A percentile compares a stretch with the other conserved stretches of the same genome.
These are phyloP conservation scores for Penicillium bialowiezense DNA, from an alignment of 495 filamentous ascomycete species.

Conservation along the genomic window DNA sequence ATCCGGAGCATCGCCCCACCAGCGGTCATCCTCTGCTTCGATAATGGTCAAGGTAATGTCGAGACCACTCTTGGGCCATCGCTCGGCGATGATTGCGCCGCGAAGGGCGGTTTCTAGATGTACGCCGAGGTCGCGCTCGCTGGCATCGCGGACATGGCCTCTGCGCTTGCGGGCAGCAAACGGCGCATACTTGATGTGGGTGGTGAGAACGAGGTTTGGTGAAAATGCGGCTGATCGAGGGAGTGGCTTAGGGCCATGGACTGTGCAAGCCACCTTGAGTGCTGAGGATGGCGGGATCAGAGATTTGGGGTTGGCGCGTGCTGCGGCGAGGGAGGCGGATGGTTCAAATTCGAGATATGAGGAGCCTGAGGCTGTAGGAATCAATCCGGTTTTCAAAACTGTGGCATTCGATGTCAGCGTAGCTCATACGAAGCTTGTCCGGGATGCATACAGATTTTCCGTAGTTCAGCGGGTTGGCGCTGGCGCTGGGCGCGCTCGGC, in stretches of 20 bases:
- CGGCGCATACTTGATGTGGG: conserved; percentile 92
- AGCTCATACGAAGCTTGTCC: neutral
- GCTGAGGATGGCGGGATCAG: conserved; percentile 54
- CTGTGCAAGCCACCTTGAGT: conserved; percentile 85
- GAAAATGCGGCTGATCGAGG: conserved; percentile 86
- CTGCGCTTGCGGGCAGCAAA: conserved; percentile 81
- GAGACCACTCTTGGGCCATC: conserved; percentile 95
- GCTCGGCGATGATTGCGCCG: conserved; percentile 83
- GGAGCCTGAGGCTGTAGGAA: conserved; percentile 90
- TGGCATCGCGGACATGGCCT: conserved; percentile 82
- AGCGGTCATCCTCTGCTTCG: conserved; percentile 79
- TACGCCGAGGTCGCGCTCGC: conserved; percentile 83
- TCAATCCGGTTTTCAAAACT: conserved; percentile 91
- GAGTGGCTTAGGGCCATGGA: conserved; percentile 89
- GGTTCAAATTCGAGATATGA: conserved; percentile 86
- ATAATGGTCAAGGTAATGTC: conserved; percentile 90
- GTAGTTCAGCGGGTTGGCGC: conserved; percentile 60
- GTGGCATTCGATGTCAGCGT: conserved; percentile 10
- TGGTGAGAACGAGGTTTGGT: conserved; percentile 84
- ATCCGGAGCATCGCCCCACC: conserved; percentile 52
- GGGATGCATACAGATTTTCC: conserved; percentile 74
- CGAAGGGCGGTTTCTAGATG: conserved; percentile 88
- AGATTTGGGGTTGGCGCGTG: conserved; percentile 45
- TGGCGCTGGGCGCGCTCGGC: conserved; percentile 46
- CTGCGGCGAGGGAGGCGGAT: conserved; percentile 46